A percentile compares a stretch with the other conserved stretches of the same genome.
phyloP scores from a whole-genome alignment of 495 filamentous ascomycete species.

The Coniosporium apollinis region DNA sequence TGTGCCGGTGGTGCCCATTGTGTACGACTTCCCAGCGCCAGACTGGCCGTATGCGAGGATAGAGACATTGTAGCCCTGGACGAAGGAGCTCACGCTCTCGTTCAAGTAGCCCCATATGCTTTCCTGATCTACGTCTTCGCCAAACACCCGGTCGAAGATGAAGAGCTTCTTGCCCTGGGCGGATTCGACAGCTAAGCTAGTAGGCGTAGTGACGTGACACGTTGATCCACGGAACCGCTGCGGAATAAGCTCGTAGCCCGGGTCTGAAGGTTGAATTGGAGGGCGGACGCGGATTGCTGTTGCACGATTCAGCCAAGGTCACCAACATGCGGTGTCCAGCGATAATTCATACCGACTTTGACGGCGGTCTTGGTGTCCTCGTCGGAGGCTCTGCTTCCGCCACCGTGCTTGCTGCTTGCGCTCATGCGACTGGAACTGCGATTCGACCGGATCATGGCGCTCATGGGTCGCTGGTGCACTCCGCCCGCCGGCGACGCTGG shows the following conservation, averaged over 20 bases:
- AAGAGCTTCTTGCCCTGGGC: constrained; percentile 87
- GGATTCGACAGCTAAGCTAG: constrained; percentile 73
- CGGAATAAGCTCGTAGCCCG: constrained; percentile 85
- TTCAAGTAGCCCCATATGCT: constrained; percentile 89
- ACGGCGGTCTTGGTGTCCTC: constrained; percentile 91
- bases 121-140: constrained; percentile 66
- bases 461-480: constrained; percentile 55
- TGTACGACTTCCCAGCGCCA: constrained; percentile 99
- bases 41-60: constrained; percentile 96
- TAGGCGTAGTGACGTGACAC: constrained; percentile 73
- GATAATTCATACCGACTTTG: constrained; percentile 77
- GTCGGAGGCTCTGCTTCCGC: constrained; percentile 75
- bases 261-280: constrained; percentile 66
- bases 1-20: constrained; percentile 93
- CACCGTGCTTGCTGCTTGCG: constrained; percentile 60
- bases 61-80: constrained; percentile 98
- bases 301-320: constrained; percentile 8
- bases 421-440: constrained; percentile 84
- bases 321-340: background rate
- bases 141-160: constrained; percentile 89
- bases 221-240: constrained; percentile 89
- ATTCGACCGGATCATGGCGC: constrained; percentile 65
- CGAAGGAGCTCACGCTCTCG: constrained; percentile 79
- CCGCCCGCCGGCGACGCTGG: constrained; percentile 40
- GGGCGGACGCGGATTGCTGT: constrained; percentile 82